Base-by-base conservation (phyloP, 805 yeast genomes). In the Nakazawaea ernobii region DNA sequence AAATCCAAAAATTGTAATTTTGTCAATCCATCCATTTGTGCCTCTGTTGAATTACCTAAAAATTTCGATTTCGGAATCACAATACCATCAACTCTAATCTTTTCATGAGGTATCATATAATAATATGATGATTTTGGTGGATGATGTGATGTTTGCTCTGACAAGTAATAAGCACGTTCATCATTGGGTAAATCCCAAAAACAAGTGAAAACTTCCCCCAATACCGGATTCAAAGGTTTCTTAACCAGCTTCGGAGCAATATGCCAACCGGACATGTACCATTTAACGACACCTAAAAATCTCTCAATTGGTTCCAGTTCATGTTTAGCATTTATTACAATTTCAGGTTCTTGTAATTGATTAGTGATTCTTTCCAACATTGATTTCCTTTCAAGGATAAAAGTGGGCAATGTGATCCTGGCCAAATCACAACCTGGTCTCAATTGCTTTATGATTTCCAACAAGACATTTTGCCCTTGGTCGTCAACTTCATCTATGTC, bases 161-260 rank as follows among this genome's bases (percentile, higher is more conserved):
- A 74, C 17, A 92, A 66, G 63, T 92, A 94, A 62, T 77, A 92
- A 10, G 24, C 36, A 8, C 32, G 26, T n/a, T 35, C 36, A 29
- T 75, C 79, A 29, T 73, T 77, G 9, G 91, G 81, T 40, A 89
- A 68, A 57, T 90, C 94, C 99, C 99, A 94, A 62, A 85, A 91
- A 59, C 96, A 84, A 17, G 88, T 78, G 65, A 88, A 94, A 55
- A 84, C 76, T 62, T 94, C 99, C 29, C 98, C 97, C 26, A 94
- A 62, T 6, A 94, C 89, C 1, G 99, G 99, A 61, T 94, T 94
- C 58, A 94, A 72, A 0, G 99, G 99, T 65, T 94, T 94, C 63
- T 94, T 94, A 13, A 94, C 99, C 3, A 98, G 99, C 62, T 92
- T 92, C 28, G 98, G 99, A 1, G 97, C 94, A 62, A 94, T 94